Evolutionary conservation across 2,329 filamentous ascomycete species (phyloP).

Genomic region (Pseudogymnoascus sp.): DNA sequence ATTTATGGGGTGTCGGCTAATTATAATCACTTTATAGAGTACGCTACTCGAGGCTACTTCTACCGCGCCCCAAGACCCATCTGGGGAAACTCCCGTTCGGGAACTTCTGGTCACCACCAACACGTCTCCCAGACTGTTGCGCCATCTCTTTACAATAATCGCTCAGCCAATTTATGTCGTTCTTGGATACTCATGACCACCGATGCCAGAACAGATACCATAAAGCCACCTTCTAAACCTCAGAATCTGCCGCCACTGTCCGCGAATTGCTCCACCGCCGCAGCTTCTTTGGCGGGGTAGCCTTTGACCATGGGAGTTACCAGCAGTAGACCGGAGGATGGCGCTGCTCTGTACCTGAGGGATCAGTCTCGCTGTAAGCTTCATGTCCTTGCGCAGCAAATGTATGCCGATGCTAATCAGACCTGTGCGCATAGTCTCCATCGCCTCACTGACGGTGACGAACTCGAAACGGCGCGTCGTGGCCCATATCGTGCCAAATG

Average conservation of each 20-base stretch:
- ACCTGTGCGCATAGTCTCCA: constrained; percentile 56
- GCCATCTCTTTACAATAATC: neutral
- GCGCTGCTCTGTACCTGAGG: constrained; percentile 69
- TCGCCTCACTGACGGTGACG: constrained; percentile 74
- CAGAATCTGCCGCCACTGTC: neutral
- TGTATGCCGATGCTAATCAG: neutral
- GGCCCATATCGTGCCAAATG: constrained; percentile 73
- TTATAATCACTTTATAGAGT: constrained; percentile 5
- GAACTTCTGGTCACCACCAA: constrained; percentile 10
- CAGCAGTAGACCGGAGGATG: constrained; percentile 81
- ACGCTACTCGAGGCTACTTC: neutral
- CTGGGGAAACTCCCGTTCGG: neutral
- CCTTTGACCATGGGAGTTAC: constrained; percentile 72
- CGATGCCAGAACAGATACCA: constrained; percentile 5
- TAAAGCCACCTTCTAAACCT: neutral
- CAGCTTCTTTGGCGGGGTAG: constrained; percentile 25
- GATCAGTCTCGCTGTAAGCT: constrained; percentile 86
- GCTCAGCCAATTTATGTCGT: neutral
- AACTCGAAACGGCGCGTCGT: constrained; percentile 72
- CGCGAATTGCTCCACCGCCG: neutral
- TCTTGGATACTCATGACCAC: constrained; percentile 6
- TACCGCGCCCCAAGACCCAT: neutral
- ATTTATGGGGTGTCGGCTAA: constrained; percentile 3
- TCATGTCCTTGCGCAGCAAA: constrained; percentile 22
- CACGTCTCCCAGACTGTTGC: constrained; percentile 3